phyloP scores from a whole-genome alignment of 2,329 filamentous ascomycete species.

The Alternaria burnsii region DNA sequence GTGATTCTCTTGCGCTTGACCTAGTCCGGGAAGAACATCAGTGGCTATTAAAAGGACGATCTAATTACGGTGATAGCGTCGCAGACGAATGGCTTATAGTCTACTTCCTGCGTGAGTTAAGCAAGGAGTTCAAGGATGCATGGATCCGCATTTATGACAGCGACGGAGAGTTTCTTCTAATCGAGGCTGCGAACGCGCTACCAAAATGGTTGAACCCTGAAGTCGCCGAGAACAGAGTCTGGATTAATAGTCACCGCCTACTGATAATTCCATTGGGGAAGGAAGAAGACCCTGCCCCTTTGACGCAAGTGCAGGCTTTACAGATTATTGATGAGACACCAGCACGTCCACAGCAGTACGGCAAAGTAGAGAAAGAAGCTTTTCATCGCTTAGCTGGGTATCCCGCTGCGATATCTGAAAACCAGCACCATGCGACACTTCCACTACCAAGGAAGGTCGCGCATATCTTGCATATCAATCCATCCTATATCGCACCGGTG shows the following conservation, averaged over 20 bases:
- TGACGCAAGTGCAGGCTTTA: constrained; percentile 73
- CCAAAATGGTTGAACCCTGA: constrained; percentile 93
- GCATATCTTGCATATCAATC: constrained; percentile 76
- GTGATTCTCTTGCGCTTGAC: constrained; percentile 79
- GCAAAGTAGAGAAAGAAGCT: constrained; percentile 82
- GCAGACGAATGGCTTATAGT: constrained; percentile 98
- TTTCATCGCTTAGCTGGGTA: constrained; percentile 90
- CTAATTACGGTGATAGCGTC: constrained; percentile 91
- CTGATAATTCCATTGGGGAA: constrained; percentile 71
- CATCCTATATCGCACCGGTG: constrained; percentile 80
- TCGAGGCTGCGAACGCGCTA: constrained; percentile 88
- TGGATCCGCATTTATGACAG: constrained; percentile 87
- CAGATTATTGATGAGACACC: constrained; percentile 65
- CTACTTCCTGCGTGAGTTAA: constrained; percentile 84
- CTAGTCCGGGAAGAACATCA: constrained; percentile 65
- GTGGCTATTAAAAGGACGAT: constrained; percentile 75
- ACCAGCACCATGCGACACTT: constrained; percentile 77
- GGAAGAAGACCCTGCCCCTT: constrained; percentile 38
- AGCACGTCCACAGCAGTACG: constrained; percentile 71
- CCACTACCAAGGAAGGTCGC: constrained; percentile 84
- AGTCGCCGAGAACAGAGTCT: constrained; percentile 84
- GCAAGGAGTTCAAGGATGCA: constrained; percentile 72
- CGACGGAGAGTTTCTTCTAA: constrained; percentile 93
- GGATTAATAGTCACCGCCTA: constrained; percentile 82
- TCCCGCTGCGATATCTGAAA: constrained; percentile 75